phyloP scores from a whole-genome alignment of 2,329 filamentous ascomycete genomes.

The Aureobasidium subglaciale region DNA sequence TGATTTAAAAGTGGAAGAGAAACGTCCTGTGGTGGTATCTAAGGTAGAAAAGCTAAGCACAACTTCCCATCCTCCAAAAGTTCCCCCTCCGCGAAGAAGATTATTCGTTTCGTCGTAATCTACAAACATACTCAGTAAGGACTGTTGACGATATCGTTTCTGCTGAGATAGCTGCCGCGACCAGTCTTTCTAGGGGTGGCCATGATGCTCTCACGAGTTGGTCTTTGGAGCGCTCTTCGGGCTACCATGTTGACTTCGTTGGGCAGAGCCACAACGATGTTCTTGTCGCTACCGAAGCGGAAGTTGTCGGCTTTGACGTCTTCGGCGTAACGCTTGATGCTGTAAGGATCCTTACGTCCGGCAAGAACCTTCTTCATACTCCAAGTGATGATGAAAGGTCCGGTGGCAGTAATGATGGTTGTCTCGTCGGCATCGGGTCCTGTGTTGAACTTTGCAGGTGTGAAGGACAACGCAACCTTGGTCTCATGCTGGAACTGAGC shows the following conservation, averaged over 20 bases:
- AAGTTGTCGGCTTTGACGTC: conserved; percentile 98
- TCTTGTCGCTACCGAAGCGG: conserved; percentile 94
- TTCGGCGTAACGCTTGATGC: conserved; percentile 92
- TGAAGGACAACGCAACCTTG: conserved; percentile 77
- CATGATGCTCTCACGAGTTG: conserved; percentile 83
- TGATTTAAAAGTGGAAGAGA: background rate
- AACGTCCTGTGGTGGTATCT: conserved; percentile 6
- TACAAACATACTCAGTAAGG: conserved; percentile 42
- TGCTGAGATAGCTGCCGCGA: conserved; percentile 62
- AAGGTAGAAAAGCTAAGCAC: background rate
- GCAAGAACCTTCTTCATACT: conserved; percentile 81
- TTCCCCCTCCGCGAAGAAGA: background rate
- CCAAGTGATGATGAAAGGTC: conserved; percentile 96
- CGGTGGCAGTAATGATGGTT: conserved; percentile 92
- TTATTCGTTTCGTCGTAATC: conserved; percentile 11
- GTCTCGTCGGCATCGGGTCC: conserved; percentile 72
- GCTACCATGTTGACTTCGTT: conserved; percentile 98
- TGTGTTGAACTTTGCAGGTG: conserved; percentile 87
- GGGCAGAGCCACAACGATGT: conserved; percentile 91
- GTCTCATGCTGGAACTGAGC: conserved; percentile 98
- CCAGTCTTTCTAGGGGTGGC: conserved; percentile 39
- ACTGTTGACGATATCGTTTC: conserved; percentile 76
- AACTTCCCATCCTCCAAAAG: background rate
- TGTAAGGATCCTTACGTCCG: conserved; percentile 80
- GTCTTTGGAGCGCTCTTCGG: conserved; percentile 74